These are phyloP conservation scores for Trichoderma simmonsii DNA, from an alignment of 2,329 filamentous ascomycete genomes.

Conservation along the genomic window DNA sequence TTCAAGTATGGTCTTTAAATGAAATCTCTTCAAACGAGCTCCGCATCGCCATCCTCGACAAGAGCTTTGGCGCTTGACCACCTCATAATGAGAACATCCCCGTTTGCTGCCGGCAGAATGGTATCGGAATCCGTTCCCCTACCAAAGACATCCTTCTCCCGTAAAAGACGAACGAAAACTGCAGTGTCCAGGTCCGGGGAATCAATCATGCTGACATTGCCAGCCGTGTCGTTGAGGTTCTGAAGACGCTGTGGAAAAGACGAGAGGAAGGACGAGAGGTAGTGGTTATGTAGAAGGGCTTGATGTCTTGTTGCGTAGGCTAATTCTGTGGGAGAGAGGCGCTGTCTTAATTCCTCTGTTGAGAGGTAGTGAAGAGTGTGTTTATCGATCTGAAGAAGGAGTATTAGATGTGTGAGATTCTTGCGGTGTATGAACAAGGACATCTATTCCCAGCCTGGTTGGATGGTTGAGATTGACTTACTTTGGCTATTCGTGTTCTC, in stretches of 20 bases:
- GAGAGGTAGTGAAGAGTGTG: slow-evolving; percentile 72
- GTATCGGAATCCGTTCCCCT: slow-evolving; percentile 63
- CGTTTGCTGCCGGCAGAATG: slow-evolving; percentile 54
- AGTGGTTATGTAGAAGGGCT: slow-evolving; percentile 78
- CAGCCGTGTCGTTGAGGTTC: slow-evolving; percentile 84
- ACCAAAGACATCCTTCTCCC: slow-evolving; percentile 56
- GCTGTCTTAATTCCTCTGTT: slow-evolving; percentile 49
- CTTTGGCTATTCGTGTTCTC: slow-evolving; percentile 83
- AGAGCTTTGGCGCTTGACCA: slow-evolving; percentile 70
- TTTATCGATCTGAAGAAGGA: slow-evolving; percentile 61
- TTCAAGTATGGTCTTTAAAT: neutral
- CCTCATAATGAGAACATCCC: slow-evolving; percentile 65
- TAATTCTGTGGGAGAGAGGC: slow-evolving; percentile 74
- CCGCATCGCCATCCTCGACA: slow-evolving; percentile 54
- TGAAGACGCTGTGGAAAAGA: slow-evolving; percentile 77
- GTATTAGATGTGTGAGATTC: neutral
- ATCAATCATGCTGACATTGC: slow-evolving; percentile 90
- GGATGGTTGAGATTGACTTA: slow-evolving; percentile 34
- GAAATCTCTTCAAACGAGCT: slow-evolving; percentile 49
- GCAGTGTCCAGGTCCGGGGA: slow-evolving; percentile 76
- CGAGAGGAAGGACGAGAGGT: slow-evolving; percentile 76
- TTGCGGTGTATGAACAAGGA: neutral
- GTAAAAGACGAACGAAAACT: slow-evolving; percentile 76
- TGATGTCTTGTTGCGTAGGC: slow-evolving; percentile 85
- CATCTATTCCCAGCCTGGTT: neutral